Evolutionary conservation across 306 rosid genomes (phyloP).

Genomic region (Astragalus glycyphyllos): DNA sequence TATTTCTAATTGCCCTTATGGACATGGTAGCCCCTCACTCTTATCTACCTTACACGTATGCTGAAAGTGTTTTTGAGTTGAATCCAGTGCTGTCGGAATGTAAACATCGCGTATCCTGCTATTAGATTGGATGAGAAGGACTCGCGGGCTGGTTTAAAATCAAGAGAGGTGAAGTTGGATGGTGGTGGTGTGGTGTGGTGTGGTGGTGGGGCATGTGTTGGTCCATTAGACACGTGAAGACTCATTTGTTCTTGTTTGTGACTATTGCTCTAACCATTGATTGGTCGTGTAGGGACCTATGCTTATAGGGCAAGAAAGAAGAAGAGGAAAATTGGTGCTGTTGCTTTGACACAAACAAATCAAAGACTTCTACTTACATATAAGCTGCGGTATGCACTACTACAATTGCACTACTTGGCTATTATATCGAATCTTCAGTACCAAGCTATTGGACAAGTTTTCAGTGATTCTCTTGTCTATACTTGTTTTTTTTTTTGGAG

Average conservation of each 20-base stretch:
- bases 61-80: slow-evolving; percentile 37
- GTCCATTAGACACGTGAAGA: slow-evolving; percentile 84
- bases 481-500: slow-evolving; percentile 23
- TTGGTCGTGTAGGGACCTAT: slow-evolving; percentile 57
- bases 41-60: slow-evolving; percentile 57
- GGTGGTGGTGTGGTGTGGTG: too few species aligned
- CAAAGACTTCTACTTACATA: slow-evolving; percentile 45
- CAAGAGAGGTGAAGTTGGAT: slow-evolving; percentile 50
- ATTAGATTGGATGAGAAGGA: slow-evolving; percentile 77
- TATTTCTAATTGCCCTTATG: slow-evolving; percentile 43
- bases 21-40: slow-evolving; percentile 44
- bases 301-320: slow-evolving; percentile 46
- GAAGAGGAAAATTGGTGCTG: slow-evolving; percentile 24
- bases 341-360: slow-evolving; percentile 47
- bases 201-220: slow-evolving; percentile 73
- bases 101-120: slow-evolving; percentile 70
- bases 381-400: slow-evolving; percentile 31
- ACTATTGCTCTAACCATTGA: slow-evolving; percentile 45
- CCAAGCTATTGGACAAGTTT: slow-evolving; percentile 57
- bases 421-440: slow-evolving; percentile 50
- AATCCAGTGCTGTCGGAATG: slow-evolving; percentile 62
- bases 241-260: too few species aligned
- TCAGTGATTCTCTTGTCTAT: slow-evolving; percentile 59
- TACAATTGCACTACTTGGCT: slow-evolving; percentile 43
- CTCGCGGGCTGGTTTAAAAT: slow-evolving; percentile 44